A percentile compares a stretch with the other conserved stretches of the same genome.
Conservation (phyloP, 2,329 filamentous ascomycete genomes). For the Pestalotiopsis sp. region DNA sequence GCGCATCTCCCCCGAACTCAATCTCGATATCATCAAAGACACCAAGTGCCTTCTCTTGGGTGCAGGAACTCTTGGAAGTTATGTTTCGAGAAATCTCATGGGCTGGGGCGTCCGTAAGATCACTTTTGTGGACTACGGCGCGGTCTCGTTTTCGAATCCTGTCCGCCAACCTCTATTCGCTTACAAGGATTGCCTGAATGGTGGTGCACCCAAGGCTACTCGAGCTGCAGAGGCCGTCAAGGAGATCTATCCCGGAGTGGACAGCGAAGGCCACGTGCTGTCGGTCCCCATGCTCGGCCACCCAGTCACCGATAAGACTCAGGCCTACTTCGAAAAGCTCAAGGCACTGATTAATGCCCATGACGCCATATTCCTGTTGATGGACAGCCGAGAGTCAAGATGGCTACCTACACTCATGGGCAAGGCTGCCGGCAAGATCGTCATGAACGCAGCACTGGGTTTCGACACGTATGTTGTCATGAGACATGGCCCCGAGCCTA, state of each 20-base stretch:
- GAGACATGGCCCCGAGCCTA: slow-evolving; percentile 78
- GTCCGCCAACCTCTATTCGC: slow-evolving; percentile 92
- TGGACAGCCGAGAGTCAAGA: slow-evolving; percentile 92
- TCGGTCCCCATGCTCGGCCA: slow-evolving; percentile 96
- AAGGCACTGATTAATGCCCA: slow-evolving; percentile 78
- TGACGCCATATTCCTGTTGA: slow-evolving; percentile 92
- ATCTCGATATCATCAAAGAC: slow-evolving; percentile 86
- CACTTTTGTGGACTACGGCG: slow-evolving; percentile 92
- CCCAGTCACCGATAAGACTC: slow-evolving; percentile 75
- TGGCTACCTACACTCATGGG: slow-evolving; percentile 98
- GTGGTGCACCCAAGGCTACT: slow-evolving; percentile 81
- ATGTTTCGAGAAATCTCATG: slow-evolving; percentile 88
- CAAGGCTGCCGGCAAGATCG: slow-evolving; percentile 89
- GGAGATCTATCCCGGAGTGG: slow-evolving; percentile 89
- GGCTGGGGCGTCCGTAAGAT: slow-evolving; percentile 96
- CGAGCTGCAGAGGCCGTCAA: slow-evolving; percentile 79
- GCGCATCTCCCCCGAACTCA: slow-evolving; percentile 86
- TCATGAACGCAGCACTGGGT: slow-evolving; percentile 93
- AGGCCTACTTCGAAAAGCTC: slow-evolving; percentile 75
- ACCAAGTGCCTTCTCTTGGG: slow-evolving; percentile 90
- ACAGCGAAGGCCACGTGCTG: slow-evolving; percentile 77
- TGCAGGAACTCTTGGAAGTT: slow-evolving; percentile 90
- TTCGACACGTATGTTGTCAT: slow-evolving; percentile 98
- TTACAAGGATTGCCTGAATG: slow-evolving; percentile 85
- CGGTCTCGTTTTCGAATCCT: slow-evolving; percentile 94